Conservation (phyloP, 2,329 filamentous ascomycete species). For the Chaetomiaceae sp. region DNA sequence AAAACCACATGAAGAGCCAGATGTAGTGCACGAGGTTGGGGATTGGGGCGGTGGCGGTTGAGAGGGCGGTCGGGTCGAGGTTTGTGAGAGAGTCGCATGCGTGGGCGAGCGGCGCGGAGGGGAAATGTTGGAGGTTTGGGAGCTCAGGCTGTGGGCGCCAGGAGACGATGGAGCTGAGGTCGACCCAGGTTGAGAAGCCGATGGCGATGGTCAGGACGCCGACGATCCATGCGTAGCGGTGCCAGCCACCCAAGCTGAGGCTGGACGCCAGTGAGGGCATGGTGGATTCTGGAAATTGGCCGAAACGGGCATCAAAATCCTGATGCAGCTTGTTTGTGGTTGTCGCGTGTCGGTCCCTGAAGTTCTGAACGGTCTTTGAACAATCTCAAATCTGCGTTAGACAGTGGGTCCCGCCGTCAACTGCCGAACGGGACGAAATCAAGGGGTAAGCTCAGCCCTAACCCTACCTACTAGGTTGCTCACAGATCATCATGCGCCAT, state of each 20-base stretch:
- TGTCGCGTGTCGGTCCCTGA: too few relatives aligned
- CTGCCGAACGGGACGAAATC: too few relatives aligned
- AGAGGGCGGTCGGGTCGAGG: background rate
- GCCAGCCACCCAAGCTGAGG: background rate
- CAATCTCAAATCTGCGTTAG: too few relatives aligned
- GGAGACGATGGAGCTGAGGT: background rate
- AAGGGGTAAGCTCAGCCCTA: too few relatives aligned
- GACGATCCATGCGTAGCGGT: background rate
- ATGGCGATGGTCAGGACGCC: background rate
- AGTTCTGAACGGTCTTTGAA: too few relatives aligned
- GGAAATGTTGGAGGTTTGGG: background rate
- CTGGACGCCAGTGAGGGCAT: background rate
- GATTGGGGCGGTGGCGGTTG: slow-evolving; percentile 11
- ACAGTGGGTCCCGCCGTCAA: too few relatives aligned
- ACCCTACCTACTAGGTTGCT: too few relatives aligned
- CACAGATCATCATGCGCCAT: too few relatives aligned
- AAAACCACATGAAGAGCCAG: too few relatives aligned
- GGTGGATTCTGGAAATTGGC: background rate
- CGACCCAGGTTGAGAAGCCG: background rate
- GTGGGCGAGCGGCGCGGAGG: slow-evolving; percentile 2
- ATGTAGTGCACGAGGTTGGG: slow-evolving; percentile 30
- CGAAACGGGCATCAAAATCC: too few relatives aligned
- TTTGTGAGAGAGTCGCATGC: slow-evolving; percentile 3
- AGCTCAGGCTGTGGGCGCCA: background rate
- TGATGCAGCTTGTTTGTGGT: too few relatives aligned